Base-by-base conservation (phyloP, 73 alveolate genomes). In the Paramecium caudatum region DNA sequence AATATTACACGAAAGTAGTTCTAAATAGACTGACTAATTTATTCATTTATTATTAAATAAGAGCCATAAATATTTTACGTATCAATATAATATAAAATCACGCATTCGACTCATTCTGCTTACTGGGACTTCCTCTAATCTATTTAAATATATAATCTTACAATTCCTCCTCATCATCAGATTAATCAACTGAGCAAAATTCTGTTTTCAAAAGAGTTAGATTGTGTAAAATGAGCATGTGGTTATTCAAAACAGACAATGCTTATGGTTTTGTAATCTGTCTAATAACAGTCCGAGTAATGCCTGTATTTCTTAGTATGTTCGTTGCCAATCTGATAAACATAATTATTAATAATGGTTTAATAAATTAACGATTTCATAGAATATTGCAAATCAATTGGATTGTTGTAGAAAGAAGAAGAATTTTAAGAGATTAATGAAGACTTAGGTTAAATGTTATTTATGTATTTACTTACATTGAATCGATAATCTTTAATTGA, bases 331-430 rank as follows among this genome's bases (percentile, higher is more conserved):
- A 27, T 55, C 80, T 55, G 23, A 55, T 27, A 55, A 55, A 55
- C 80, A 55, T 55, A 55, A 55, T 55, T 55, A 55, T 23, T 55
- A 55, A 55, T 55, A 55, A 55, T 55, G 80, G 80, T 55, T 23
- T 55, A 23, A 23, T 23, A 27, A 27, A 43, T 55, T 55, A 55
- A 55, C 80, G 45, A 55, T 27, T 55, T 55, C 30, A 25, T 55
- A 55, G 80, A 55, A 55, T 55, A 19, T 55, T 55, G 41, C 7
- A 55, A 43, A 55, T 27, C 45, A 19, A 23, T 55, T 27, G 45
- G 80, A 55, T 27, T 55, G 30, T 55, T 55, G 23, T 37, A 55
- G 46, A 55, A 55, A 23, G 45, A 55, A 27, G 1, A 23, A 55
- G 30, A 3, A 9, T 55, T 55, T 55, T 37, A 55, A 55, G 23